Evolutionary conservation across 176 grass and related monocot genomes (phyloP), one percentile per base, ranked within the genome.

Genomic region (Eragrostis nindensis): DNA sequence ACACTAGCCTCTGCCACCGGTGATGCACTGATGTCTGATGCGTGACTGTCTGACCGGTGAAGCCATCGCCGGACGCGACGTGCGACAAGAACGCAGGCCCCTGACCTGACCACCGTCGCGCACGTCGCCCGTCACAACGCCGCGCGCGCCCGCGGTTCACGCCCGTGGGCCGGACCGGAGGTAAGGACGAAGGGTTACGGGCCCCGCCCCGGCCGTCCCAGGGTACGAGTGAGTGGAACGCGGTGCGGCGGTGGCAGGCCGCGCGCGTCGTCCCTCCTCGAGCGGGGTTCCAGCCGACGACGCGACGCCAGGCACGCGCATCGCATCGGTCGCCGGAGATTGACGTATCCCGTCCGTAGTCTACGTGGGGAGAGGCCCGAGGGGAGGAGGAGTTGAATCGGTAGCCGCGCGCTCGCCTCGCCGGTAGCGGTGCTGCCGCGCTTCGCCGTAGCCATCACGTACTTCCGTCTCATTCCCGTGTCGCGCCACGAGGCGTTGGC

Each of bases 391-490:
- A 45, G 47, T 52, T 24, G 8, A 18, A 59, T 83, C 32, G 60
- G 61, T 53, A 15, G 15, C 60, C 60, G 81, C 14, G 70, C 9
- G 11, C 12, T 8, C 56, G 11, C 17, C 15, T 17, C 11, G 32
- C 2, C 18, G 26, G 42, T 5, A 59, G 60, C 3, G 48, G 42
- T 8, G 42, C 42, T 44, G 42, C 42, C 8, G 6, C 32, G 41
- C 81, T 60, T 41, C 87, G 66, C 63, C 87, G 87, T 81, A 77
- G 88, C 68, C 72, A 82, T 26, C 46, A 90, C 88, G 83, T 78
- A 68, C 87, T 56, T 66, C 24, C 76, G 56, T 76, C 83, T 62
- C 48, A 83, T 83, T 69, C 30, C 52, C 52, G 48, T 82, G 66
- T 73, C 46, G n/a, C 45, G 42, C 17, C 53, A 76, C 82, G 87